Evolutionary conservation across 163 green algal species (phyloP), one percentile per base, ranked within the genome.

Genomic region (Volvox carteri): DNA sequence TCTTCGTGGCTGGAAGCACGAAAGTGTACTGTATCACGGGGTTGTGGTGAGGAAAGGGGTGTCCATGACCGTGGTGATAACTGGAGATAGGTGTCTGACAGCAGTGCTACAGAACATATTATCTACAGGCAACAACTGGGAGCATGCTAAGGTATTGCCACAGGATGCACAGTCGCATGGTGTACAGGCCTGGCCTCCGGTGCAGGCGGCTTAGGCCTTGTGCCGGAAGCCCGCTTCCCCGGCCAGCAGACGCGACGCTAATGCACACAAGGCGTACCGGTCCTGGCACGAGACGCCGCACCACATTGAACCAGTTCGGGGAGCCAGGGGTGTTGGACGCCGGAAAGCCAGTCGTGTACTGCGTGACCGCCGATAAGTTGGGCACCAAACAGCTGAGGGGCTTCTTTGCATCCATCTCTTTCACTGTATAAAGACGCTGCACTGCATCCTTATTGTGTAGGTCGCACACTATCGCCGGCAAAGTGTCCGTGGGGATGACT

Each of bases 401-500:
- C 89, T 98, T 98, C 70, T 95, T 97, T n/a, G 94, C 92, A 58
- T 91, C 87, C 41, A 97, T 94, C 30, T 96, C 91, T 89, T 98
- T 98, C 9, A 96, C 86, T 0, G 56, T 80, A 86, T 98, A 98
- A 50, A 99, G 92, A 73, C 92, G 93, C 46, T 97, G 87, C 23
- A 98, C 94, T 2, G 97, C 96, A 8, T 94, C 87, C 1, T 86
- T 91, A 70, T 96, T 95, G 46, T 95, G 91, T 25, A 98, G 78
- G 89, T 99, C 96, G 75, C 94, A 98, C 9, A 99, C 97, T 41
- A 99, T 94, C 0, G 97, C 97, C 25, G 95, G 95, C 42, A 96
- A 94, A 16, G 93, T 97, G 91, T 99, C 97, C 37, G 97, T 99
- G 0, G 97, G 97, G 18, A 99, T 96, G 76, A 99, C 97, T 39